phyloP scores from a whole-genome alignment of 805 yeast species.

The Kuraishia ogatae region DNA sequence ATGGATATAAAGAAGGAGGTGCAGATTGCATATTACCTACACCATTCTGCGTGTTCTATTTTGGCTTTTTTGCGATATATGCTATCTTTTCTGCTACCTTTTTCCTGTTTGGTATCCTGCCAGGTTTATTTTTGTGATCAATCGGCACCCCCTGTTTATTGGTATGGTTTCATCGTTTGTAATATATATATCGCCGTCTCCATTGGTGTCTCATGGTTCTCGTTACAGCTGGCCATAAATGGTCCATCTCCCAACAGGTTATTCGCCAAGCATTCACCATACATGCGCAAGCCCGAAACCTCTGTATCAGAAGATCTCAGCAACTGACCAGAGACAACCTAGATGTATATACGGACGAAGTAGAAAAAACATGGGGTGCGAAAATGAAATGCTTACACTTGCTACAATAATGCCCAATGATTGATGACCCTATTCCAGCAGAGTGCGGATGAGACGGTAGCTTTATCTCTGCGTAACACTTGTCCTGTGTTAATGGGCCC shows the following conservation, averaged over 20 bases:
- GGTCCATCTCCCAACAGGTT: too few relatives aligned
- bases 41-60: background rate
- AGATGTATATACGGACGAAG: too few relatives aligned
- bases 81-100: background rate
- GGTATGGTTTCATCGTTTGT: background rate
- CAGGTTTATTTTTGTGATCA: background rate
- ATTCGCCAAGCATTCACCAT: too few relatives aligned
- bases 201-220: too few relatives aligned
- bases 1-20: background rate
- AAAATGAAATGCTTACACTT: background rate
- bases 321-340: too few relatives aligned
- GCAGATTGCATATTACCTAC: background rate
- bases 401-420: background rate
- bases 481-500: background rate
- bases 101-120: background rate
- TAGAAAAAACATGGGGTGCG: background rate
- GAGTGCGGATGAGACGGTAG: background rate
- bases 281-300: background rate
- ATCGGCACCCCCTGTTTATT: background rate
- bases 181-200: too few relatives aligned
- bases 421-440: background rate
- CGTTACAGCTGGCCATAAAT: too few relatives aligned
- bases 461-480: background rate
- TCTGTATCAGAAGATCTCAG: background rate
- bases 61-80: background rate